Evolutionary conservation across 2,329 filamentous ascomycete species (phyloP), one percentile per base, ranked within the genome.

Genomic region (Paracoccidioides lutzii): DNA sequence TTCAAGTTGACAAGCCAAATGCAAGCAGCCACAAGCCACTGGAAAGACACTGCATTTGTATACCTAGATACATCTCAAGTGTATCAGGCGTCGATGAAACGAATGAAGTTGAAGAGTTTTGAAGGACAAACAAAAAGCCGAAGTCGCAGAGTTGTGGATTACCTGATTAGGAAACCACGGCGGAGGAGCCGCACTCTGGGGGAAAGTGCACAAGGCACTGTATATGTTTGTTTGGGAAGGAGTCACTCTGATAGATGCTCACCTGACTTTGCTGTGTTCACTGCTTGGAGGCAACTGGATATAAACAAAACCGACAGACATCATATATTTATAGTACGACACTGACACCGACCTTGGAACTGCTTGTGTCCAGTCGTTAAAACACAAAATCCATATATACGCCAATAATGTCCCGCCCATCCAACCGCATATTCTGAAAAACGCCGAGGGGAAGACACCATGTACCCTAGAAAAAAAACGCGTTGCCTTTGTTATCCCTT

Each of bases 401-500:
- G 22, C 22, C 22, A 22, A 22, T 22, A 22, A 22, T 22, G 22
- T 22, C 22, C 22, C 22, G 22, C 22, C 22, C 22, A 53, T 35
- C 52, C 41, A 43, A n/a, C 40, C 52, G 33, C 32, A 10, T 28
- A 15, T 50, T 4, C 22, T 22, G 22, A 22, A 28, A 52, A 44
- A 44, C 30, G 48, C 38, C 28, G 54, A 9, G 22, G 5, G 42
- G 4, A 37, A 38, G 28, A 51, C 22, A 22, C 22, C 22, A 22
- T 22, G n/a, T 33, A 15, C 8, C 33, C 43, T 81, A 79, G 68
- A 90, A 91, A 77, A 98, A 98, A 70, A 96, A 96, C 0, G 88
- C 83, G 71, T 98, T 98, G 10, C 93, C 93, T 55, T 89, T 84
- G 10, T 81, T 80, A 72, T 98, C 93, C 65, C 89, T 87, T 63